Conservation (phyloP, 2,329 filamentous ascomycete genomes). For the Talaromyces amestolkiae region DNA sequence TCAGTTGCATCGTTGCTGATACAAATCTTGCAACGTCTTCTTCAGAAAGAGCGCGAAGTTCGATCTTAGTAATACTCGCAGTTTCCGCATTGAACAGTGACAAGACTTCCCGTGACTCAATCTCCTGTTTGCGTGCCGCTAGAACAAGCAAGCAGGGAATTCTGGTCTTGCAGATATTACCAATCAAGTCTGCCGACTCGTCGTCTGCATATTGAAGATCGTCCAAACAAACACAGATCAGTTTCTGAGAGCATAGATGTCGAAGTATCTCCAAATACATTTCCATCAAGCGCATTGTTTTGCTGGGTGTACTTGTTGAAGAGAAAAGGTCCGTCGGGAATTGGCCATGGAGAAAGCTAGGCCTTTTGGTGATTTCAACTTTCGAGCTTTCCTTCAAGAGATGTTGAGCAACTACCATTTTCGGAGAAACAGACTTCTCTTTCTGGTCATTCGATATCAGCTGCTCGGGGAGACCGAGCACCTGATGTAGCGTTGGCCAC, state of each 20-base stretch:
- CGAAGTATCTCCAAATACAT: constrained; percentile 83
- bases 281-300: constrained; percentile 73
- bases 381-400: constrained; percentile 33
- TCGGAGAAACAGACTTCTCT: constrained; percentile 34
- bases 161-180: constrained; percentile 72
- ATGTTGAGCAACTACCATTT: constrained; percentile 29
- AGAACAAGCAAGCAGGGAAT: constrained; percentile 80
- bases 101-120: constrained; percentile 48
- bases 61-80: constrained; percentile 65
- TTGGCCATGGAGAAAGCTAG: constrained; percentile 37
- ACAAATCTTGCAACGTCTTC: constrained; percentile 81
- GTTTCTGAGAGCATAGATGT: constrained; percentile 75
- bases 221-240: constrained; percentile 85
- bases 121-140: constrained; percentile 68
- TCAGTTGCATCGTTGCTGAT: constrained; percentile 72
- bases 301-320: constrained; percentile 39
- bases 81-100: constrained; percentile 46
- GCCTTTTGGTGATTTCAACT: constrained; percentile 32
- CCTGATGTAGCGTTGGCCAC: constrained; percentile 57
- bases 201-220: constrained; percentile 88
- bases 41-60: constrained; percentile 71
- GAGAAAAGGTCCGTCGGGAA: constrained; percentile 39
- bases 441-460: constrained; percentile 41
- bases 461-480: constrained; percentile 68
- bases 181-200: constrained; percentile 79